phyloP scores from a whole-genome alignment of 345 rosid species.

The Gynandropsis gynandra region DNA sequence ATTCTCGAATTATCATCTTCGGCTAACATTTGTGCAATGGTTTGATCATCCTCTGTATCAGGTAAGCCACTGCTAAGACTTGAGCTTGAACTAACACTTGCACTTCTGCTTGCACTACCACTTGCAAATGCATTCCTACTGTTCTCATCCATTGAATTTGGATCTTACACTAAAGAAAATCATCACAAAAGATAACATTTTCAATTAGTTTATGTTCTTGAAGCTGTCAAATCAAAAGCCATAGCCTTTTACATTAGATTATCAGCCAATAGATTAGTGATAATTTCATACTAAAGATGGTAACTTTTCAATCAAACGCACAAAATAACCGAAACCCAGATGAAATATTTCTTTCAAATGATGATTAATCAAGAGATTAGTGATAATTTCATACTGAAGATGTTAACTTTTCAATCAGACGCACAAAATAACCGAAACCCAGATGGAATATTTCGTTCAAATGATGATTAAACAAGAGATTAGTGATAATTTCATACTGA shows the following conservation, averaged over 20 bases:
- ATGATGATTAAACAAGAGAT: not conserved
- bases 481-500: not conserved
- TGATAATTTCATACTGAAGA: slow-evolving; percentile 1
- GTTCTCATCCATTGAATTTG: slow-evolving; percentile 16
- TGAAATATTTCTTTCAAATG: slow-evolving; percentile 11
- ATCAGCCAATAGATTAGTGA: not conserved
- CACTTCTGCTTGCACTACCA: slow-evolving; percentile 19
- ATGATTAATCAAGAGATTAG: not conserved
- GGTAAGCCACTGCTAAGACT: slow-evolving; percentile 68
- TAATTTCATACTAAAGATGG: not conserved
- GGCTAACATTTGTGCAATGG: slow-evolving; percentile 67
- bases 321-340: slow-evolving; percentile 1
- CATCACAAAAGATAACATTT: not conserved
- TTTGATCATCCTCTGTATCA: slow-evolving; percentile 79
- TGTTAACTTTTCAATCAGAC: not conserved
- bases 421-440: slow-evolving; percentile 1
- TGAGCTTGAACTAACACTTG: slow-evolving; percentile 69
- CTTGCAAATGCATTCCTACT: slow-evolving; percentile 28
- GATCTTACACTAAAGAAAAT: slow-evolving; percentile 8
- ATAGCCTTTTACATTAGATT: no score
- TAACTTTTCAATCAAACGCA: not conserved
- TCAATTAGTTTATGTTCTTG: slow-evolving; percentile 7
- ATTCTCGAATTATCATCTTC: slow-evolving; percentile 46
- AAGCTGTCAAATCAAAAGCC: slow-evolving; percentile 7
- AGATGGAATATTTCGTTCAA: slow-evolving; percentile 9